These are phyloP conservation scores for Afroboletus lepidellus DNA, from an alignment of 1,284 basidiomycete genomes.

Conservation along the genomic window DNA sequence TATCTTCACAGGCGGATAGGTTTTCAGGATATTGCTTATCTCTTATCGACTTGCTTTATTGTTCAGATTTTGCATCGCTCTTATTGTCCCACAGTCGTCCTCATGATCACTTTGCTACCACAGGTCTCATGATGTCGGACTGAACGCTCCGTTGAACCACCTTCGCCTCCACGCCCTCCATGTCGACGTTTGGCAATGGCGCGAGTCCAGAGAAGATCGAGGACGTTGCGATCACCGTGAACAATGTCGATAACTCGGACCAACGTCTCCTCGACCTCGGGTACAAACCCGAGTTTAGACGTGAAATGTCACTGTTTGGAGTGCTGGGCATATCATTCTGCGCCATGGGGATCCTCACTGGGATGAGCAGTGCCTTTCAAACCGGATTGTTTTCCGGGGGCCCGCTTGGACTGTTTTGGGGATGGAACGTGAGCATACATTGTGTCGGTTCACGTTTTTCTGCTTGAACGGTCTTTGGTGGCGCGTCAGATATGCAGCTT, in stretches of 20 bases:
- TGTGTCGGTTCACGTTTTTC: neutral
- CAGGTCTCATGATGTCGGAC: neutral
- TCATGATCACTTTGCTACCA: conserved; percentile 7
- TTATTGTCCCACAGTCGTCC: conserved; percentile 14
- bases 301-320: conserved; percentile 60
- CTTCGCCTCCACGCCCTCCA: neutral
- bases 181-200: conserved; percentile 10
- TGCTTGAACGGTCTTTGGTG: neutral
- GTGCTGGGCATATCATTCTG: conserved; percentile 64
- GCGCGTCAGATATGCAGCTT: conserved; percentile 49
- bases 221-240: conserved; percentile 1
- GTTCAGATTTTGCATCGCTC: neutral
- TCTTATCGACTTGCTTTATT: neutral
- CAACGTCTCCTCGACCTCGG: conserved; percentile 52
- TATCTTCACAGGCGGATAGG: too few relatives aligned
- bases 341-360: conserved; percentile 58
- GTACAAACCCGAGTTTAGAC: conserved; percentile 52
- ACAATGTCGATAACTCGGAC: conserved; percentile 32
- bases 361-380: conserved; percentile 59
- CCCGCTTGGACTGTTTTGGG: conserved; percentile 60
- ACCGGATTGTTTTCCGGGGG: conserved; percentile 60
- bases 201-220: conserved; percentile 15
- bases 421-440: conserved; percentile 53
- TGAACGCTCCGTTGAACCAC: neutral
- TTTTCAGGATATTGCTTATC: conserved; percentile 8